Percentiles rank a stretch among this genome's conserved stretches.
These are phyloP conservation scores for Gossypium australe DNA, from an alignment of 345 rosid genomes.

Conservation along the genomic window DNA sequence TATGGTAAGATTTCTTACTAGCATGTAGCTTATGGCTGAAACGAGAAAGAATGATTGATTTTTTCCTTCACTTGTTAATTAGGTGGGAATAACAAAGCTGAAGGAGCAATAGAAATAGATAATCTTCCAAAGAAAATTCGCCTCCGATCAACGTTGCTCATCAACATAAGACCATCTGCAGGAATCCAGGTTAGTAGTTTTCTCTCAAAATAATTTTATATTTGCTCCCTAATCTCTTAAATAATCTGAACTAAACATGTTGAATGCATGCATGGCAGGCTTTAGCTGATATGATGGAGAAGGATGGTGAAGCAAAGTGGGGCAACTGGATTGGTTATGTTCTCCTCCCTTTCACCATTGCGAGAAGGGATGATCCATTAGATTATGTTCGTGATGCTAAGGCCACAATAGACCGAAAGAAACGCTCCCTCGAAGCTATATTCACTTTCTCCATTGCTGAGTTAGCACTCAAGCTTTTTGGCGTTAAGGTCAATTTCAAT, in stretches of 20 bases:
- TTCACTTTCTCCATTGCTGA: slow-evolving; percentile 36
- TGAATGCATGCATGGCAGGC: slow-evolving; percentile 24
- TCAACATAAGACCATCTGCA: slow-evolving; percentile 47
- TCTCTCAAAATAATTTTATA: not conserved
- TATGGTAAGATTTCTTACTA: slow-evolving; percentile 19
- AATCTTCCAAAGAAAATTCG: slow-evolving; percentile 30
- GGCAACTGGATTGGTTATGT: slow-evolving; percentile 54
- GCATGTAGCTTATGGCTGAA: not conserved
- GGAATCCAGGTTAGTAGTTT: slow-evolving; percentile 43
- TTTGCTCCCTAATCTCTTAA: not conserved
- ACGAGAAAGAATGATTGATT: not conserved
- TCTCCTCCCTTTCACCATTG: slow-evolving; percentile 41
- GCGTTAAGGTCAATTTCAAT: slow-evolving; percentile 29
- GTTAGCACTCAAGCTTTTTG: slow-evolving; percentile 28
- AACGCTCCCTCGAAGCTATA: slow-evolving; percentile 50
- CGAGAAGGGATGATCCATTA: slow-evolving; percentile 40
- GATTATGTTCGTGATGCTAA: slow-evolving; percentile 47
- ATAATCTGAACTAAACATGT: not conserved
- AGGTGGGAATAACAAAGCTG: slow-evolving; percentile 21
- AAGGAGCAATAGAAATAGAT: slow-evolving; percentile 17
- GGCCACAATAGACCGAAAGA: slow-evolving; percentile 45
- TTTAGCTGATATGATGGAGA: slow-evolving; percentile 56
- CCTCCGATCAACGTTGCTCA: slow-evolving; percentile 44
- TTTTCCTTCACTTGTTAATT: not conserved
- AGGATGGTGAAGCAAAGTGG: slow-evolving; percentile 41